Conservation (phyloP, 179 eudicot genomes). For the Camellia oleifera region DNA sequence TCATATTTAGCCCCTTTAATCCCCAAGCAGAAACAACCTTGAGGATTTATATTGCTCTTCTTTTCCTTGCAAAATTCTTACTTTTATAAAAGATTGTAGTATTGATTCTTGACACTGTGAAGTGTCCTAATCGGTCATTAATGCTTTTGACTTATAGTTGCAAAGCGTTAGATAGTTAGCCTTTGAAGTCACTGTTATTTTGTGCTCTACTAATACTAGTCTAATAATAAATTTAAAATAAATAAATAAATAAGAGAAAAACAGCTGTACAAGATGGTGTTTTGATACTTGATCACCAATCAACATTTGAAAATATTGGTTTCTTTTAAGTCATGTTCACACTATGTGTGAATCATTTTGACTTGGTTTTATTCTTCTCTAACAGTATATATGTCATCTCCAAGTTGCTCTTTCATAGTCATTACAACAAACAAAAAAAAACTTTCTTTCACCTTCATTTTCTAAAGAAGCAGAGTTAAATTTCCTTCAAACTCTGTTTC, state of each 20-base stretch:
- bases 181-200: no score
- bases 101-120: no score
- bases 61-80: no score
- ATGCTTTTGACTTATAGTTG: no score
- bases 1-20: no score
- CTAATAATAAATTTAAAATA: no score
- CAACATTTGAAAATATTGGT: neutral
- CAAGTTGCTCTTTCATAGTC: neutral
- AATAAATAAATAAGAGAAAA: neutral
- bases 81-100: no score
- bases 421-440: neutral
- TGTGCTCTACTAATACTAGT: no score
- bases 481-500: neutral
- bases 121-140: no score
- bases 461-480: neutral
- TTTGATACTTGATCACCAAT: neutral
- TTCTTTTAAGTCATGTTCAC: neutral
- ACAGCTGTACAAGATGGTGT: neutral
- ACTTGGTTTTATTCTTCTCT: neutral
- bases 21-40: no score
- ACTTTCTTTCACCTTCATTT: neutral
- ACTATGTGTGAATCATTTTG: neutral
- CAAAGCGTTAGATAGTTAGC: no score
- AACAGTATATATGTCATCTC: neutral
- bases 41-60: no score